Evolutionary conservation across 208 protist species (phyloP).

Genomic region (Angomonas ambiguus): DNA sequence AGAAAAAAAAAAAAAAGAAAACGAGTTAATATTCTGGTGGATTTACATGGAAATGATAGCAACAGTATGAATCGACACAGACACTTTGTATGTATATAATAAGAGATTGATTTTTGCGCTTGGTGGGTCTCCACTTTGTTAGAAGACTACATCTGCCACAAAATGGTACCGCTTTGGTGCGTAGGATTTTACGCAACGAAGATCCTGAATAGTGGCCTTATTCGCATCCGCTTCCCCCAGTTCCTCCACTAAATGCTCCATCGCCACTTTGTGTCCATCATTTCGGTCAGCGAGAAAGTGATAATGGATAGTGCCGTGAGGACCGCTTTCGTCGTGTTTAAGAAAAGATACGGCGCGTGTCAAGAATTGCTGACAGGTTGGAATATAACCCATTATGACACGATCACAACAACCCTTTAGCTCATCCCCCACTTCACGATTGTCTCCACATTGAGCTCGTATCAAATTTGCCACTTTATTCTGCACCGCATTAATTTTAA

Average conservation of each 20-base stretch:
- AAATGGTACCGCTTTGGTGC: slow-evolving; percentile 81
- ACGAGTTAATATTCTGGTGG: background rate
- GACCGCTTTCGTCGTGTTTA: slow-evolving; percentile 21
- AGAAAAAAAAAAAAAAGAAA: background rate
- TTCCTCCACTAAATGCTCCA: slow-evolving; percentile 40
- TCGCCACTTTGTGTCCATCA: slow-evolving; percentile 19
- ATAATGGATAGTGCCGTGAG: slow-evolving; percentile 77
- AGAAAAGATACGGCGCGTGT: slow-evolving; percentile 75
- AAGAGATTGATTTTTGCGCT: background rate
- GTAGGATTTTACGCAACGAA: slow-evolving; percentile 90
- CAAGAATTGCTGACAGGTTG: slow-evolving; percentile 72
- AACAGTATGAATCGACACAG: no score
- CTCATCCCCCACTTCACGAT: slow-evolving; percentile 62
- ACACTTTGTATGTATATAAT: background rate
- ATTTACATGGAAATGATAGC: background rate
- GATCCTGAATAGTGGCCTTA: slow-evolving; percentile 18
- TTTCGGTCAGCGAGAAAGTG: slow-evolving; percentile 78
- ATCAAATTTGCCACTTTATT: slow-evolving; percentile 76
- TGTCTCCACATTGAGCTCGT: slow-evolving; percentile 75
- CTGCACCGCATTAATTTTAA: slow-evolving; percentile 73
- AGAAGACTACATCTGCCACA: slow-evolving; percentile 72
- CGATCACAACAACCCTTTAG: slow-evolving; percentile 76
- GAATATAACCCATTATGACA: slow-evolving; percentile 91
- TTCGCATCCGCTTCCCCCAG: slow-evolving; percentile 38
- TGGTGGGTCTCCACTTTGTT: slow-evolving; percentile 5